A percentile compares a stretch with the other conserved stretches of the same genome.
Evolutionary conservation across 495 filamentous ascomycete genomes (phyloP).

Genomic region (Annulohypoxylon nitens): DNA sequence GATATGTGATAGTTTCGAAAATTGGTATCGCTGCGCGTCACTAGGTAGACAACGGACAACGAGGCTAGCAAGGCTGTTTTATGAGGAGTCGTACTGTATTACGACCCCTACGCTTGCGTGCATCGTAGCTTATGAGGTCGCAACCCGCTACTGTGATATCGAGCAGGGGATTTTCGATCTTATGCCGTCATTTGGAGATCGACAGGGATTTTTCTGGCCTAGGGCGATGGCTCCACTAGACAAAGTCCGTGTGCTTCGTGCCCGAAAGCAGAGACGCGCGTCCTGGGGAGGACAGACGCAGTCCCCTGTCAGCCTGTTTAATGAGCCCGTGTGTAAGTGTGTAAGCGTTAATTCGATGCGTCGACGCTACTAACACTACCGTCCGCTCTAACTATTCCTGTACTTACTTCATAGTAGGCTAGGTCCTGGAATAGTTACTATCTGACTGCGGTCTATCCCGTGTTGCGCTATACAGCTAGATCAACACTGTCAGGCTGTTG

Average conservation of each 20-base stretch:
- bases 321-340: not conserved
- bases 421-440: not conserved
- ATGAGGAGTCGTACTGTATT: conserved; percentile 19
- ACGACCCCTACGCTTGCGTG: conserved; percentile 22
- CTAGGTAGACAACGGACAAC: not conserved
- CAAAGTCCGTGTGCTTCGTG: conserved; percentile 34
- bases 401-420: not conserved
- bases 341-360: conserved; percentile 17
- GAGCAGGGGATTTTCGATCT: conserved; percentile 42
- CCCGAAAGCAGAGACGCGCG: conserved; percentile 45
- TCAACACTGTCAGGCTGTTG: not conserved
- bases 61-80: conserved; percentile 12
- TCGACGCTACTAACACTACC: conserved; percentile 1
- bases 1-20: conserved; percentile 5
- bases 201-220: conserved; percentile 37
- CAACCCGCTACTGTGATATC: conserved; percentile 36
- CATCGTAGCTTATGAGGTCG: conserved; percentile 30
- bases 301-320: conserved; percentile 22
- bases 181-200: conserved; percentile 48
- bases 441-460: conserved; percentile 7
- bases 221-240: conserved; percentile 36
- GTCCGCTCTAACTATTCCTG: too few species aligned
- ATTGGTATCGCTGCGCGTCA: conserved; percentile 20
- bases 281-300: conserved; percentile 39
- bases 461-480: conserved; percentile 19